Evolutionary conservation across 306 rosid species (phyloP).

Genomic region (Dalbergia oliveri): DNA sequence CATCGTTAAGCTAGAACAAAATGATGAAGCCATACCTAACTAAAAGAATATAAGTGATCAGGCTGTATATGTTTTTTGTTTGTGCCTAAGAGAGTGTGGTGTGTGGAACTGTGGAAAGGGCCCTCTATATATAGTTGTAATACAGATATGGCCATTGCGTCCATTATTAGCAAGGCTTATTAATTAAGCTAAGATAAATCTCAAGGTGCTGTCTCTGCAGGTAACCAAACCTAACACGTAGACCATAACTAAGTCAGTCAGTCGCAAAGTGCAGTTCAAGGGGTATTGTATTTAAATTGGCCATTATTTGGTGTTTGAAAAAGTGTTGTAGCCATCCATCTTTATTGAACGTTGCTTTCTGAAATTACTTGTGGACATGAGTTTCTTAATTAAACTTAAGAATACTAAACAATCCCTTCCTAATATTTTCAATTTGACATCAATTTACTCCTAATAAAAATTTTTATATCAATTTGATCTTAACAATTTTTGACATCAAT

Average conservation of each 20-base stretch:
- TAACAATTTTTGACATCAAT: no score
- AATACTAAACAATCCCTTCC: no score
- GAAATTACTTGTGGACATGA: no score
- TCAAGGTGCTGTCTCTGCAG: constrained; percentile 45
- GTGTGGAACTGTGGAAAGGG: constrained; percentile 3
- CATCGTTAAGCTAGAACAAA: constrained; percentile 38
- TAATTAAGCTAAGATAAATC: constrained; percentile 21
- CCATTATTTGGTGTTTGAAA: no score
- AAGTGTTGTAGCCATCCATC: no score
- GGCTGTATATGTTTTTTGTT: not conserved
- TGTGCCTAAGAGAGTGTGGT: constrained; percentile 15
- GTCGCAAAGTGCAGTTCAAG: no score
- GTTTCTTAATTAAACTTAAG: no score
- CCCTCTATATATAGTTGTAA: constrained; percentile 25
- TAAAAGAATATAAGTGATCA: not conserved
- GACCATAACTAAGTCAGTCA: constrained; percentile 18
- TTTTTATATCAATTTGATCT: no score
- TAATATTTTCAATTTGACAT: no score
- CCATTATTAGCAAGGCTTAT: constrained; percentile 7
- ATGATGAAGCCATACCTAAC: constrained; percentile 48
- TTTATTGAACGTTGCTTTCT: no score
- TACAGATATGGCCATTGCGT: not conserved
- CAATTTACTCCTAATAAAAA: no score
- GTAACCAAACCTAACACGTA: constrained; percentile 31
- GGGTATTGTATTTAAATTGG: no score